Evolutionary conservation across 2,329 filamentous ascomycete species (phyloP).

Genomic region (Apiospora pterosperma): DNA sequence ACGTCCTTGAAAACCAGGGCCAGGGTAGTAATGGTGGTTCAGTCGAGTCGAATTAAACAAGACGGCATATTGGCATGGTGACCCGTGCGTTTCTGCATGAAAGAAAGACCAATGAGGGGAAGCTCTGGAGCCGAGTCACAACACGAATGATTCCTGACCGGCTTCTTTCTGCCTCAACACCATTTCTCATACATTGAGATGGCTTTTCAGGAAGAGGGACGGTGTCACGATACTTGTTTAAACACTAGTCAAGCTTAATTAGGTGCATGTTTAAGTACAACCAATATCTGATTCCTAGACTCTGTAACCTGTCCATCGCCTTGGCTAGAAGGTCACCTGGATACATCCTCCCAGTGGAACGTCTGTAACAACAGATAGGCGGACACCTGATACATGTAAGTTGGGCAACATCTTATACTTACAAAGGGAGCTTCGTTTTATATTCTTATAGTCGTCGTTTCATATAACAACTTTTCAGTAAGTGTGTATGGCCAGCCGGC

Average conservation of each 20-base stretch:
- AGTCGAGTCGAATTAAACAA: not conserved
- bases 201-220: not conserved
- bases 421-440: too few relatives aligned
- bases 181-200: not conserved
- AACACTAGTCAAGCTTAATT: too few relatives aligned
- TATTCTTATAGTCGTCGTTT: too few relatives aligned
- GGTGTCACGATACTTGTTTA: not conserved
- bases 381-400: not conserved
- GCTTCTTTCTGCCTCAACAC: not conserved
- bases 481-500: too few relatives aligned
- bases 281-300: too few relatives aligned
- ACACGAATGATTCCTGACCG: not conserved
- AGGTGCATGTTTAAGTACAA: too few relatives aligned
- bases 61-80: not conserved
- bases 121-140: not conserved
- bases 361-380: not conserved
- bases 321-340: not conserved
- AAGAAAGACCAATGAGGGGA: not conserved
- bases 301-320: not conserved
- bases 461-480: too few relatives aligned
- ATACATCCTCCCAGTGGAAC: not conserved
- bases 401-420: too few relatives aligned
- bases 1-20: not conserved
- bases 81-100: not conserved
- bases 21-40: not conserved